phyloP scores from a whole-genome alignment of 495 filamentous ascomycete species.

The Amniculicola lignicola region DNA sequence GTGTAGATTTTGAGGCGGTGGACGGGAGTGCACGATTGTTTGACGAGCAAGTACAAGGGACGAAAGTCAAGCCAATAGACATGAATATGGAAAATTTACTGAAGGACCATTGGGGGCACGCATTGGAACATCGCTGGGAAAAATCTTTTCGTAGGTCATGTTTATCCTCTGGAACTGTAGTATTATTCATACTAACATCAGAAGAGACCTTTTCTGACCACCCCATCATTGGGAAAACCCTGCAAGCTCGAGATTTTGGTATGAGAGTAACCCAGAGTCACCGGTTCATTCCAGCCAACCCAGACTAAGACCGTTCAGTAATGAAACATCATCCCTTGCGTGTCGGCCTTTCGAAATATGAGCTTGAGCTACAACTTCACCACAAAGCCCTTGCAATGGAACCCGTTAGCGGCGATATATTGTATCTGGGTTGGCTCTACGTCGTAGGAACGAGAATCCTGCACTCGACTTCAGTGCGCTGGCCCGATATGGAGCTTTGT shows the following conservation, averaged over 20 bases:
- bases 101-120: neutral
- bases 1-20: no score
- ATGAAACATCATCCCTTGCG: neutral
- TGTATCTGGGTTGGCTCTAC: neutral
- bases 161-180: neutral
- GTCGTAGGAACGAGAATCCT: neutral
- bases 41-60: no score
- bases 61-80: no score
- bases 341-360: neutral
- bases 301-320: neutral
- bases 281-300: no score
- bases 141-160: no score
- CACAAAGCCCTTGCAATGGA: neutral
- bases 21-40: no score
- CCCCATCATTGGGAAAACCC: neutral
- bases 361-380: neutral
- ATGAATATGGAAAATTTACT: no score
- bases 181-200: neutral
- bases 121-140: no score
- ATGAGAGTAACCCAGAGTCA: no score
- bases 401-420: neutral
- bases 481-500: constrained; percentile 3
- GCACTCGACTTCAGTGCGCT: neutral
- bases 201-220: neutral
- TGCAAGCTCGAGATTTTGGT: neutral